Evolutionary conservation across 2,329 filamentous ascomycete species (phyloP).

Genomic region (Ophiocordyceps camponoti-floridani): DNA sequence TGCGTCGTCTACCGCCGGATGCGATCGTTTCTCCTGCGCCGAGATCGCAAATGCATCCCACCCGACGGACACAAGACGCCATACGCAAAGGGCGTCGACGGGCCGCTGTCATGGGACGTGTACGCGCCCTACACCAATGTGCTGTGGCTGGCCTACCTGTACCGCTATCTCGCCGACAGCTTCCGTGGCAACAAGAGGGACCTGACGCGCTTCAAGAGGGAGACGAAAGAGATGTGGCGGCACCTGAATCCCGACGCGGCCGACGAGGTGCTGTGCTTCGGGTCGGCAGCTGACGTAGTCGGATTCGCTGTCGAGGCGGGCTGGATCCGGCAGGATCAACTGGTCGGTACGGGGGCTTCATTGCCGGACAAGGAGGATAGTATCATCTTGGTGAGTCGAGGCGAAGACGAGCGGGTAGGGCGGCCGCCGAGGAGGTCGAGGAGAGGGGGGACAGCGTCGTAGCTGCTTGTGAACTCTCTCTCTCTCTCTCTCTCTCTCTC

Average conservation of each 20-base stretch:
- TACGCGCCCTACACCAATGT: constrained; percentile 46
- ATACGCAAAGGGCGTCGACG: constrained; percentile 26
- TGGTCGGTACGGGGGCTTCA: constrained; percentile 20
- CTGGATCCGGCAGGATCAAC: constrained; percentile 35
- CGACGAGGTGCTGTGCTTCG: constrained; percentile 29
- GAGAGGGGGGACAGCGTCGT: constrained; percentile 2
- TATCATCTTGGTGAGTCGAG: constrained; percentile 17
- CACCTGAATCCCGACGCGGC: constrained; percentile 34
- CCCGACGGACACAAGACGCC: constrained; percentile 26
- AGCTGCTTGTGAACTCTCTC: neutral
- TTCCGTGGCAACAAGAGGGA: constrained; percentile 29
- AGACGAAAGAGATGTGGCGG: constrained; percentile 33
- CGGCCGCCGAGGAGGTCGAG: constrained; percentile 9
- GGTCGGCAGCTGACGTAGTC: constrained; percentile 36
- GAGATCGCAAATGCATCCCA: constrained; percentile 30
- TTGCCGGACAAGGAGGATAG: constrained; percentile 21
- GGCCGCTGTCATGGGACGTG: constrained; percentile 32
- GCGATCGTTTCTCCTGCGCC: constrained; percentile 36
- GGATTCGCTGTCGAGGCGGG: constrained; percentile 38
- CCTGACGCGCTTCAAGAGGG: constrained; percentile 24
- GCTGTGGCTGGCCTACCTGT: constrained; percentile 45
- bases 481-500: no score
- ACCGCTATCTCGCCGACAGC: constrained; percentile 29
- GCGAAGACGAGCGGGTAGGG: constrained; percentile 8
- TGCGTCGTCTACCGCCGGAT: constrained; percentile 45